phyloP scores from a whole-genome alignment of 129 eudicot species.

The Heracleum sosnowskyi region DNA sequence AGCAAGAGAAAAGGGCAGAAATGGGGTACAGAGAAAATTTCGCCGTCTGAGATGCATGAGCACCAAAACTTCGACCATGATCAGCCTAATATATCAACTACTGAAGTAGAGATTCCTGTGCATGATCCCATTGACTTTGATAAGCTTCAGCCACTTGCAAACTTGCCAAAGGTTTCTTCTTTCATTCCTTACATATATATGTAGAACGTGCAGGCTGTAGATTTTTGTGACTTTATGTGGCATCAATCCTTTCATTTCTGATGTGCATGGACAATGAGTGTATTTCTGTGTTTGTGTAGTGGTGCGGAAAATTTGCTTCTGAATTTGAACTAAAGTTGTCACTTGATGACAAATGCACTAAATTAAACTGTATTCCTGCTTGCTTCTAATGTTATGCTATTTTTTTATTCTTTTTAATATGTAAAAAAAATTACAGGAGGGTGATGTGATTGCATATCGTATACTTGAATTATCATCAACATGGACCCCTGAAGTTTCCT shows the following conservation, averaged over 20 bases:
- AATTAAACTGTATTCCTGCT: not conserved
- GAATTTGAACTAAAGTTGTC: not conserved
- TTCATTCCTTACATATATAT: slow-evolving; percentile 4
- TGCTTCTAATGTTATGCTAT: no score
- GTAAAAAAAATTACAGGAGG: slow-evolving; percentile 62
- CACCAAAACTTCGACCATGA: slow-evolving; percentile 22
- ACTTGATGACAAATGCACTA: not conserved
- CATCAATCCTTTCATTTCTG: not conserved
- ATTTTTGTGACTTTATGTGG: not conserved
- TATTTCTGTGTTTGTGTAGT: not conserved
- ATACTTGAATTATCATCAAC: slow-evolving; percentile 78
- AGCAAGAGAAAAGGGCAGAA: slow-evolving; percentile 91
- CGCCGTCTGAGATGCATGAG: slow-evolving; percentile 26
- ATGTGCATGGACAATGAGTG: not conserved
- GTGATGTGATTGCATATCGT: slow-evolving; percentile 88
- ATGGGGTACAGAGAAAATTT: slow-evolving; percentile 64
- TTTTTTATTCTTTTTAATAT: no score
- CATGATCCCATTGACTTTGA: slow-evolving; percentile 50
- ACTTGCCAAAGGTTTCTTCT: slow-evolving; percentile 54
- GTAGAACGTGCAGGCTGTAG: not conserved
- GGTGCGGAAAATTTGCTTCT: not conserved
- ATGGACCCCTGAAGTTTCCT: slow-evolving; percentile 90
- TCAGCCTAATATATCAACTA: slow-evolving; percentile 17
- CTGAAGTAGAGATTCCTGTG: slow-evolving; percentile 19
- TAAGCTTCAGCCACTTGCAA: slow-evolving; percentile 52